Evolutionary conservation across 2,329 filamentous ascomycete species (phyloP).

Genomic region (Colletotrichum spinosum): DNA sequence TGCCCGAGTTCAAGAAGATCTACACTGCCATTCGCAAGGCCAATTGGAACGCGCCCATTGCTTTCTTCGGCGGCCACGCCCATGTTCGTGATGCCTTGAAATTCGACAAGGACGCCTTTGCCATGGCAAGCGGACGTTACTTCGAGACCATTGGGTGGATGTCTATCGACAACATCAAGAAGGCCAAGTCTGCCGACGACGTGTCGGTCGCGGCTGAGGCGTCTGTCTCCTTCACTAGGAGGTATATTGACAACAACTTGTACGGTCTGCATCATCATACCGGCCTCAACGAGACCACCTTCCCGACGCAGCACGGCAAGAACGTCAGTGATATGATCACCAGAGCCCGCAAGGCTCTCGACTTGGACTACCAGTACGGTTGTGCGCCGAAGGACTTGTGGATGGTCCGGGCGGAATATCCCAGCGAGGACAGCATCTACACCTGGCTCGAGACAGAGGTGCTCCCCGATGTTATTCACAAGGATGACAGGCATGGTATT

Average conservation of each 20-base stretch:
- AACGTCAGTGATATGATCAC: constrained; percentile 79
- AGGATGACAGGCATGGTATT: constrained; percentile 66
- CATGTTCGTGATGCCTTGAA: constrained; percentile 87
- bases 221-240: constrained; percentile 73
- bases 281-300: constrained; percentile 75
- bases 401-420: constrained; percentile 83
- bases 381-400: constrained; percentile 86
- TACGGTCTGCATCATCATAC: constrained; percentile 87
- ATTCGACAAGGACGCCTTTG: constrained; percentile 83
- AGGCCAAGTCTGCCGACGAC: constrained; percentile 44
- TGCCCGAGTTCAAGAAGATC: constrained; percentile 81
- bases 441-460: constrained; percentile 82
- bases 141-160: constrained; percentile 96
- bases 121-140: constrained; percentile 88
- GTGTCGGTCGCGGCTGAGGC: constrained; percentile 46
- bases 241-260: constrained; percentile 95
- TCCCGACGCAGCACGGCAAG: constrained; percentile 79
- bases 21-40: constrained; percentile 81
- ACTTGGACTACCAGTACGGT: constrained; percentile 81
- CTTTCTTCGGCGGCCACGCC: constrained; percentile 90
- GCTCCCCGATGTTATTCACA: constrained; percentile 74
- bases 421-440: constrained; percentile 80
- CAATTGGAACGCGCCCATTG: constrained; percentile 86
- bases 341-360: constrained; percentile 74
- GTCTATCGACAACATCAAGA: constrained; percentile 77